phyloP scores from a whole-genome alignment of 768 basidiomycete species.

The Tylopilus balloui region DNA sequence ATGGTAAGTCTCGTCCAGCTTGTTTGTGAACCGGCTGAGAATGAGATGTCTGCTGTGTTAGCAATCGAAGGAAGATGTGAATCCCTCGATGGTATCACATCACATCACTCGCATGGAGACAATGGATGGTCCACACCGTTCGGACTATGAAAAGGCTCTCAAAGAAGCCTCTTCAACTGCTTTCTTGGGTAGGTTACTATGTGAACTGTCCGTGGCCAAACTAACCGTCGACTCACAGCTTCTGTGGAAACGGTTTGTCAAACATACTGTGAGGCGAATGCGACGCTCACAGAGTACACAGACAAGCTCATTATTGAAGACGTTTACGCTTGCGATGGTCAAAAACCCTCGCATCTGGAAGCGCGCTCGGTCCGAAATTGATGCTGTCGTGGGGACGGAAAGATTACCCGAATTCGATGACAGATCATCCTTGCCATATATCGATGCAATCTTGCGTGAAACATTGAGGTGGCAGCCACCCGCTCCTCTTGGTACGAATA shows the following conservation, averaged over 20 bases:
- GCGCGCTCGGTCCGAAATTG: conserved; percentile 11
- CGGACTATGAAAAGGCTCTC: conserved; percentile 13
- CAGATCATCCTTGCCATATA: conserved; percentile 7
- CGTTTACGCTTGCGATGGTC: conserved; percentile 15
- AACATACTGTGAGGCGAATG: background rate
- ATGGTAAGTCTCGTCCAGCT: conserved; percentile 1
- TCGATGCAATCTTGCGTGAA: conserved; percentile 12
- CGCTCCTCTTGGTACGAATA: conserved; percentile 1
- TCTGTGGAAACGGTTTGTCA: conserved; percentile 15
- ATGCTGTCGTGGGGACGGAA: conserved; percentile 3
- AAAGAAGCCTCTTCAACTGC: conserved; percentile 15
- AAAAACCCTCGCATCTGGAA: conserved; percentile 9
- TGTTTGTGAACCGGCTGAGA: background rate
- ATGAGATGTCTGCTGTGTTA: background rate
- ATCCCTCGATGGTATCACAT: conserved; percentile 13
- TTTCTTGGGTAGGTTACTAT: conserved; percentile 9
- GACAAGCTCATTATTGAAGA: background rate
- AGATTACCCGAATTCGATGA: conserved; percentile 9
- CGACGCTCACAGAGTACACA: background rate
- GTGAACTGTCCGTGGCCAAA: background rate
- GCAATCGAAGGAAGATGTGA: conserved; percentile 5
- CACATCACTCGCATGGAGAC: conserved; percentile 11
- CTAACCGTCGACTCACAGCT: background rate
- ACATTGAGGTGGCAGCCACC: conserved; percentile 12
- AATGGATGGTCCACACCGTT: conserved; percentile 1